These are phyloP conservation scores for Xylariales sp. DNA, from an alignment of 2,329 filamentous ascomycete species.

Conservation along the genomic window DNA sequence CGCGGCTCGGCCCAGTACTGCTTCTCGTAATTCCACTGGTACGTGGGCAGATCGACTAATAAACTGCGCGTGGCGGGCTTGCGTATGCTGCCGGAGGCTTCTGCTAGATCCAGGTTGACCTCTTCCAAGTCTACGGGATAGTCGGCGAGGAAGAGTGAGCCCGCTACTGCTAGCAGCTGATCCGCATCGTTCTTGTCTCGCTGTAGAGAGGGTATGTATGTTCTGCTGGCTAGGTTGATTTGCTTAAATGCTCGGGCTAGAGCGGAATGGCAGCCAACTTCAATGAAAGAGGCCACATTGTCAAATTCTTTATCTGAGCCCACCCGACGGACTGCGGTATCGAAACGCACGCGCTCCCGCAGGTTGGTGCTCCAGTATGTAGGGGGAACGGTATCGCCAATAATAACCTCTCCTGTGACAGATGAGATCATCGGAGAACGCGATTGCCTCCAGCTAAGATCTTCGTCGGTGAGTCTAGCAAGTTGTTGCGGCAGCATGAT, in stretches of 20 bases:
- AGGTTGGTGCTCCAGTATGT: conserved; percentile 47
- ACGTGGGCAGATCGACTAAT: conserved; percentile 41
- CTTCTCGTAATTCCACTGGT: conserved; percentile 44
- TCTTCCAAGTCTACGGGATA: conserved; percentile 39
- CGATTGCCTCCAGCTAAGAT: conserved; percentile 34
- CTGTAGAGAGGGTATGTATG: conserved; percentile 39
- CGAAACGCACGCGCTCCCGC: conserved; percentile 42
- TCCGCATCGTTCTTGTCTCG: conserved; percentile 37
- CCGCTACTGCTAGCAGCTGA: conserved; percentile 36
- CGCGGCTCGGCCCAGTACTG: conserved; percentile 40
- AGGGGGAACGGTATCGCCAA: conserved; percentile 26
- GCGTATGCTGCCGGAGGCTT: conserved; percentile 9
- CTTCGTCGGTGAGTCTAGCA: conserved; percentile 31
- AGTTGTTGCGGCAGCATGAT: conserved; percentile 25
- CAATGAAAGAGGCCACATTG: conserved; percentile 40
- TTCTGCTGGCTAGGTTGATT: conserved; percentile 38
- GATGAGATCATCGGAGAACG: conserved; percentile 42
- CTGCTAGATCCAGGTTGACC: conserved; percentile 29
- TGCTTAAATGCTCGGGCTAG: conserved; percentile 49
- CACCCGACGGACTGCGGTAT: conserved; percentile 53
- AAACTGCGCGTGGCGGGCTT: conserved; percentile 26
- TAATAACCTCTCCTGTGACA: conserved; percentile 40
- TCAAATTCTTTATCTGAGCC: conserved; percentile 48
- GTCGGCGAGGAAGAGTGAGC: conserved; percentile 37
- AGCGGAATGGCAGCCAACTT: conserved; percentile 48